Evolutionary conservation across 2,329 filamentous ascomycete genomes (phyloP).

Genomic region (Sporothrix variecibatus): DNA sequence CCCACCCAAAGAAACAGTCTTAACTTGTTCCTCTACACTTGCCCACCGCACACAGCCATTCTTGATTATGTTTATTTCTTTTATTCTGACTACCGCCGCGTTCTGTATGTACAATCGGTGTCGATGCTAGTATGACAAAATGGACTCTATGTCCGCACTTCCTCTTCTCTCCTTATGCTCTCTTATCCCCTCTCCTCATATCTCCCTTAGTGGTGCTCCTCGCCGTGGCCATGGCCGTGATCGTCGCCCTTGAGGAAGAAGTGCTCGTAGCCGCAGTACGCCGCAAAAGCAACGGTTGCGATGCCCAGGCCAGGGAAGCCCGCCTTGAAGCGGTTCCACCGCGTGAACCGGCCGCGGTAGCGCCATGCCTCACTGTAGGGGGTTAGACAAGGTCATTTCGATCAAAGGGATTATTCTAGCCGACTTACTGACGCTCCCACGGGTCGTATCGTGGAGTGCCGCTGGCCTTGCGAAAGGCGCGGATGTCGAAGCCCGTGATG

Average conservation of each 20-base stretch:
- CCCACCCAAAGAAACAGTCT: neutral
- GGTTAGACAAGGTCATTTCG: neutral
- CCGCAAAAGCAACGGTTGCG: slow-evolving; percentile 85
- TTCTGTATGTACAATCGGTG: slow-evolving; percentile 22
- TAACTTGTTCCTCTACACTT: neutral
- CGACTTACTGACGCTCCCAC: slow-evolving; percentile 64
- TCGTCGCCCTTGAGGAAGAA: slow-evolving; percentile 73
- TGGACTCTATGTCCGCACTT: neutral
- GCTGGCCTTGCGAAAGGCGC: slow-evolving; percentile 73
- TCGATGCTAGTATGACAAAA: slow-evolving; percentile 19
- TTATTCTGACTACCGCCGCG: slow-evolving; percentile 1
- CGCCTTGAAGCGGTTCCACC: slow-evolving; percentile 85
- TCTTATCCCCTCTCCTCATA: neutral
- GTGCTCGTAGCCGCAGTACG: slow-evolving; percentile 88
- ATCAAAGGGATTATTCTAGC: neutral
- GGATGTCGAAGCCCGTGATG: slow-evolving; percentile 90
- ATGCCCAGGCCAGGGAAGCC: slow-evolving; percentile 90
- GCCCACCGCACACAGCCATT: neutral
- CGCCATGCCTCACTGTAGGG: slow-evolving; percentile 82
- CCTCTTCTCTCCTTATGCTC: neutral
- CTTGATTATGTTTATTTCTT: neutral
- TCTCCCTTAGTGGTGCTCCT: slow-evolving; percentile 56
- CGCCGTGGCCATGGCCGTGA: slow-evolving; percentile 52
- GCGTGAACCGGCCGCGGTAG: slow-evolving; percentile 84
- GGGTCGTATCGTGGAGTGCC: slow-evolving; percentile 65